Base-by-base conservation (phyloP, 192 early-diverging fungal genomes). In the Coemansia sp. region DNA sequence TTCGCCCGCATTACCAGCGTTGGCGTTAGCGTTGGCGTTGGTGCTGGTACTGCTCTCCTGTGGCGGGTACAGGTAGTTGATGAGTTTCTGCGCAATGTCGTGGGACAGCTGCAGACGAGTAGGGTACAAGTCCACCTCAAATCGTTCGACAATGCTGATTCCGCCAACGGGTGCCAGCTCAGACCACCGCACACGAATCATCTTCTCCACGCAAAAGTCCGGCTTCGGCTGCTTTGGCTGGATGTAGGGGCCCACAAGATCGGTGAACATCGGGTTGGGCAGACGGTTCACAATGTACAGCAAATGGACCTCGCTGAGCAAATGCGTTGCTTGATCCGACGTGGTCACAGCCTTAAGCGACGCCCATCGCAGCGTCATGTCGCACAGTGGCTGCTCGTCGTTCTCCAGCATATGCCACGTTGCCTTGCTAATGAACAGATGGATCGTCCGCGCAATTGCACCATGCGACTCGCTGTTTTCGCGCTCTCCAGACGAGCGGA, bases 81-180 rank as follows among this genome's bases (percentile, higher is more conserved):
- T 83, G 22, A 95, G 72, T 57, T 89, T 85, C 56, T 90, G 92
- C 0, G 88, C 95, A 75, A 95, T 87, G 54, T 95, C 94, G 65
- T 94, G 90, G 1, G 92, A 95, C 50, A 94, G 83, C 77, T 94
- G 92, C 25, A 97, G 74, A 5, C 91, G 84, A 13, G 95, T 69
- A 1, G 95, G 95, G 59, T 85, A 89, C 59, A 98, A 76, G 61
- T 94, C 90, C 45, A 96, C 85, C 74, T 96, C 95, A 69, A 98
- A 89, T 44, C 94, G 91, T 65, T 95, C 92, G 48, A 98, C 88
- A 14, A 98, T 92, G 32, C 87, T 85, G 63, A 98, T 98, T 17
- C 95, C 95, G 37, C 90, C 95, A 2, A 98, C 93, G 0, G 95
- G 92, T 4, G 95, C 91, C 59, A 93, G 79, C 42, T 93, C 86